phyloP scores from a whole-genome alignment of 2,329 filamentous ascomycete species.

The Talaromyces sp. region DNA sequence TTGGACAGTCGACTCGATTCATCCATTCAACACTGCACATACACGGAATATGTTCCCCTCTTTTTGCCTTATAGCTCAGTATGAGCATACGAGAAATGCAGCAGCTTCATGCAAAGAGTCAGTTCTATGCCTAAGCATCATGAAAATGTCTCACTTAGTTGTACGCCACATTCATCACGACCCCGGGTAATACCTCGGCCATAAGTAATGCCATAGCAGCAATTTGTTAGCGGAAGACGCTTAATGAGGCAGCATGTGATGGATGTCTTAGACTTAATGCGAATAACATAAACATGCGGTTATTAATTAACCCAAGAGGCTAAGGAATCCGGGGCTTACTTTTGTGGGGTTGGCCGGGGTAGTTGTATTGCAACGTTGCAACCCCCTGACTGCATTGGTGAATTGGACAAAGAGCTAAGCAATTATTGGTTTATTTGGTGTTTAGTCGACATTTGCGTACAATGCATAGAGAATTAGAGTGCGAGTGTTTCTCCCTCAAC shows the following conservation, averaged over 20 bases:
- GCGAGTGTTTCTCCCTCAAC: background rate
- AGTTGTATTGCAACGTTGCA: constrained; percentile 1
- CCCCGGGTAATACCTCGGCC: background rate
- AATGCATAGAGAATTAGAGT: background rate
- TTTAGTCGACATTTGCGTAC: too few relatives aligned
- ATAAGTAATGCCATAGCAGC: background rate
- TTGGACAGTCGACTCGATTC: background rate
- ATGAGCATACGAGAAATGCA: background rate
- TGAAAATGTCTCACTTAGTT: background rate
- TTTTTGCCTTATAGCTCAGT: background rate
- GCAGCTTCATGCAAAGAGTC: background rate
- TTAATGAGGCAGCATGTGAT: background rate
- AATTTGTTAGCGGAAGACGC: background rate
- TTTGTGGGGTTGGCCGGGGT: constrained; percentile 6
- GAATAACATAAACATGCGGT: background rate
- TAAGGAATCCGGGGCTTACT: background rate
- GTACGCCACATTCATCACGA: background rate
- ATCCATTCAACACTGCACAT: background rate
- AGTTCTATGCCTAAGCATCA: background rate
- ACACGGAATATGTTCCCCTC: background rate
- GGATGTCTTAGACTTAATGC: background rate
- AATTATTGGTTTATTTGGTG: background rate
- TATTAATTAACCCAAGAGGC: background rate
- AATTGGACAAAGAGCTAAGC: background rate
- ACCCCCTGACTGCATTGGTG: background rate